Conservation (phyloP, 1,284 basidiomycete genomes). For the Cryptococcus floricola region DNA sequence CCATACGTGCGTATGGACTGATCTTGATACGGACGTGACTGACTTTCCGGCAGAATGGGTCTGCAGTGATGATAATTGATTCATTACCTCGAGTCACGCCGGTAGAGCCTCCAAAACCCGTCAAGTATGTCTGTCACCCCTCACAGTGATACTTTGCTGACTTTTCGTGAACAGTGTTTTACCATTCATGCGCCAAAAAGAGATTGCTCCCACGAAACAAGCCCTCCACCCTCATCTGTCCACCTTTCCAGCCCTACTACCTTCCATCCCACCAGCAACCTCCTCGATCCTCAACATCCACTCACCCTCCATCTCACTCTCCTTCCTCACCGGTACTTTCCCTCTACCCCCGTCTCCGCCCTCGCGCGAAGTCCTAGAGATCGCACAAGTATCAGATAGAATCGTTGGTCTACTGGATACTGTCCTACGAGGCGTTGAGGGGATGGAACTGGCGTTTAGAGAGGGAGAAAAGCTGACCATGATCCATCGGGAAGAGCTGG, state of each 20-base stretch:
- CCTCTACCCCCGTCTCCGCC: conserved; percentile 3
- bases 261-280: conserved; percentile 11
- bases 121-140: conserved; percentile 16
- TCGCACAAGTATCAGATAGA: conserved; percentile 28
- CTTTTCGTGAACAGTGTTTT: conserved; percentile 16
- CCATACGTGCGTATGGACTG: conserved; percentile 9
- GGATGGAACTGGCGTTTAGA: conserved; percentile 25
- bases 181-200: conserved; percentile 19
- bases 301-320: conserved; percentile 5
- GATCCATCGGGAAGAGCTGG: conserved; percentile 43
- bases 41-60: conserved; percentile 26
- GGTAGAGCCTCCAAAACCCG: conserved; percentile 40
- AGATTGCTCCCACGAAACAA: conserved; percentile 15
- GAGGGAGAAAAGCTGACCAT: conserved; percentile 43
- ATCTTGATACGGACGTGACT: background rate
- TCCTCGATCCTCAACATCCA: conserved; percentile 26
- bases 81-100: conserved; percentile 35
- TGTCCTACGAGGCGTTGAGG: conserved; percentile 33
- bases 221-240: conserved; percentile 17
- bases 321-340: conserved; percentile 36
- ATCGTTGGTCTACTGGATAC: conserved; percentile 26
- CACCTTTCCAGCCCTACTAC: conserved; percentile 28
- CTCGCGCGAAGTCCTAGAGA: conserved; percentile 8
- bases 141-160: background rate
- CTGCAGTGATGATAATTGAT: conserved; percentile 34